A percentile compares a stretch with the other conserved stretches of the same genome.
These are phyloP conservation scores for Leccinellum rugosiceps DNA, from an alignment of 768 basidiomycete species.

Conservation along the genomic window DNA sequence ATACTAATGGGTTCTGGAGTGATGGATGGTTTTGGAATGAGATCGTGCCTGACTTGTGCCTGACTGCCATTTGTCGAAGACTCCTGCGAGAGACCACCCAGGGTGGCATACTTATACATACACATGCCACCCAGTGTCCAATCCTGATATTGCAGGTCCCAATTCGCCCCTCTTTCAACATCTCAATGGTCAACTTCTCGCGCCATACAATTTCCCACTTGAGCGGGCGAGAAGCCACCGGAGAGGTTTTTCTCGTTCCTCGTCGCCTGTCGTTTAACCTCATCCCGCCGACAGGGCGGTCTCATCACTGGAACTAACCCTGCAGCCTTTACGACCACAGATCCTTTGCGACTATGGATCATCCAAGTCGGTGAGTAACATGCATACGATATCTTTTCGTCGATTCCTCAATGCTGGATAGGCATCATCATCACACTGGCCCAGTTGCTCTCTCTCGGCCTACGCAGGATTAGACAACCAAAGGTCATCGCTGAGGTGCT, in stretches of 20 bases:
- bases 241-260: slow-evolving; percentile 16
- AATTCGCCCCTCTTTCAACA: neutral
- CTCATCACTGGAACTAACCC: slow-evolving; percentile 76
- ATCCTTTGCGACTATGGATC: slow-evolving; percentile 77
- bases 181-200: slow-evolving; percentile 37
- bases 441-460: slow-evolving; percentile 65
- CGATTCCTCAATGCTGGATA: slow-evolving; percentile 24
- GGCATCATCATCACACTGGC: slow-evolving; percentile 82
- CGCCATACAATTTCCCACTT: slow-evolving; percentile 38
- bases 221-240: slow-evolving; percentile 15
- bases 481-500: slow-evolving; percentile 82
- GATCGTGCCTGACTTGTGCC: neutral
- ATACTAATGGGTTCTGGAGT: too few relatives aligned
- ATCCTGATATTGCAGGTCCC: neutral
- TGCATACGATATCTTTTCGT: neutral
- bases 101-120: neutral
- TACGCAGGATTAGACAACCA: slow-evolving; percentile 81
- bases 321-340: slow-evolving; percentile 53
- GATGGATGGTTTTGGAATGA: too few relatives aligned
- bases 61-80: too few relatives aligned
- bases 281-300: slow-evolving; percentile 52
- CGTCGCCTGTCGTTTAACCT: neutral
- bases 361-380: slow-evolving; percentile 65
- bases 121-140: neutral
- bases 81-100: neutral